Base-by-base conservation (phyloP, 2,329 filamentous ascomycete genomes). In the Colletotrichum noveboracense region DNA sequence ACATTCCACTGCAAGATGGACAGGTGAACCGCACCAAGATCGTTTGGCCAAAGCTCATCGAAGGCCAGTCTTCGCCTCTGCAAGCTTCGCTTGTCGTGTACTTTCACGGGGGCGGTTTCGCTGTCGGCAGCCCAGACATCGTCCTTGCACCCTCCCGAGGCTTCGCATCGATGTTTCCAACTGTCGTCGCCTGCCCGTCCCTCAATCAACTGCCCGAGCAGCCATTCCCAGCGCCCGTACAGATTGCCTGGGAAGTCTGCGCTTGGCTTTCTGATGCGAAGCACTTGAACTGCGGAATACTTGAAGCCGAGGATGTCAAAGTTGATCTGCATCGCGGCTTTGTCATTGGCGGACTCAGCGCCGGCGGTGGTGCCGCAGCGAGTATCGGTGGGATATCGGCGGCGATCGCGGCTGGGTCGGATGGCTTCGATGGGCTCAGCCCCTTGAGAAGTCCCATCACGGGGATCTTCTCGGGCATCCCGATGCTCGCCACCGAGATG, bases 11-110 rank as follows among this genome's bases (percentile, higher is more conserved):
- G 6, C 43, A 10, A 48, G 43, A 21, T 7, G 43, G 43, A 48
- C 43, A 48, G 6, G 43, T 48, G n/a, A 48, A 48, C 43, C 43
- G 6, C 10, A 48, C 43, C 5, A 48, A 48, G 1, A 5, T 48
- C 1, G 10, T 48, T 21, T 48, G 43, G 43, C n/a, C 43, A 3
- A 48, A 48, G n/a, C 10, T 10, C 0, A 0, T 7, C 10, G 6
- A 48, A 48, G 43, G 43, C 43, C 6, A 48, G n/a, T 21, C 43
- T 21, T 21, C 3, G n/a, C 43, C 43, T 21, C 43, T 48, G 43
- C 16, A 48, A 21, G 10, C 43, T 21, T 48, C 43, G 1, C 10
- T 48, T 4, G n/a, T 48, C 10, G 43, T 48, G 1, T 48, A 48
- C 43, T 48, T 48, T 48, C 43, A 48, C 43, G 43, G 43, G 43